phyloP scores from a whole-genome alignment of 208 protist genomes.

The Wallacemonas rigidus region DNA sequence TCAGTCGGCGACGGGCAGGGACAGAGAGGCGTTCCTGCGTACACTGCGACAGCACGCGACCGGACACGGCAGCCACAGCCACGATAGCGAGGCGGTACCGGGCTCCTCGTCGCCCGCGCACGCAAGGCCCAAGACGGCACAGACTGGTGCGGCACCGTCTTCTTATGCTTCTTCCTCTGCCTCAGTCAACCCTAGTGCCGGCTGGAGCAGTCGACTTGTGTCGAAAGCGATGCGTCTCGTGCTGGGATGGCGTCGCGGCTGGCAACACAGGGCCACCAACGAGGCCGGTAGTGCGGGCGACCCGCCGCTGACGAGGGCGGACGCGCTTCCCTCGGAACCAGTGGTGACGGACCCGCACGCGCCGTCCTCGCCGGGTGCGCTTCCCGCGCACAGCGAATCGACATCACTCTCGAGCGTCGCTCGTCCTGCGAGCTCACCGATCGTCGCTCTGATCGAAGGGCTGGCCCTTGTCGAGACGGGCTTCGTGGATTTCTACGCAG shows the following conservation, averaged over 20 bases:
- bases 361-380: too few relatives aligned
- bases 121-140: too few relatives aligned
- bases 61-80: neutral
- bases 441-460: slow-evolving; percentile 52
- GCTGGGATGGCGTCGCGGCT: slow-evolving; percentile 17
- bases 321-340: too few relatives aligned
- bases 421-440: slow-evolving; percentile 16
- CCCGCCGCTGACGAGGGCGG: too few relatives aligned
- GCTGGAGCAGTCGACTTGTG: too few relatives aligned
- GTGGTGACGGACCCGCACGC: too few relatives aligned
- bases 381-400: too few relatives aligned
- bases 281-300: too few relatives aligned
- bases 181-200: too few relatives aligned
- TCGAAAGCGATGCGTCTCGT: slow-evolving; percentile 7
- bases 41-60: slow-evolving; percentile 11
- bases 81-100: neutral
- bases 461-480: slow-evolving; percentile 64
- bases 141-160: too few relatives aligned
- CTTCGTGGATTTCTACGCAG: slow-evolving; percentile 20
- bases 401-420: neutral
- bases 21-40: neutral
- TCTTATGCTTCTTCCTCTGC: too few relatives aligned
- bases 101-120: neutral
- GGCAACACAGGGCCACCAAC: neutral
- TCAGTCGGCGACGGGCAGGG: neutral